A percentile compares a stretch with the other conserved stretches of the same genome.
phyloP scores from a whole-genome alignment of 2,329 filamentous ascomycete genomes.

The Colletotrichum liaoningense region DNA sequence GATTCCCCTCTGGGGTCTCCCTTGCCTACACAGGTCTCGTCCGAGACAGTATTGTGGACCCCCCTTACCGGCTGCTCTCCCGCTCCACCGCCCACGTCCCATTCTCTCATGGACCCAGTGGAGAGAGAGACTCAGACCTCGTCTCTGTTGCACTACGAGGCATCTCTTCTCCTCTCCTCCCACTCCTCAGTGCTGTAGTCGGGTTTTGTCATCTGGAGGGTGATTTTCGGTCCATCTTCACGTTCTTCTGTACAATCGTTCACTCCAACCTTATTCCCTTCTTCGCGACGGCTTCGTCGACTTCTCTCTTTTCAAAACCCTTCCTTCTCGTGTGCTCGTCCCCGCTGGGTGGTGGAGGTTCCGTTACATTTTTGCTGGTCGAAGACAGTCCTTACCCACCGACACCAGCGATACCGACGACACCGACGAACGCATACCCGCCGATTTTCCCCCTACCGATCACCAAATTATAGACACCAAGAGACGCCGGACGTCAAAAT shows the following conservation, averaged over 20 bases:
- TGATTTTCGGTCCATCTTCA: slow-evolving; percentile 23
- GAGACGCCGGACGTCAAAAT: slow-evolving; percentile 53
- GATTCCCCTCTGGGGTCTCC: slow-evolving; percentile 30
- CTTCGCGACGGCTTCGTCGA: slow-evolving; percentile 30
- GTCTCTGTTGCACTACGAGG: slow-evolving; percentile 5
- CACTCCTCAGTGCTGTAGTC: slow-evolving; percentile 7
- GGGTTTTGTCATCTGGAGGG: slow-evolving; percentile 8
- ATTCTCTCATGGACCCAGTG: neutral
- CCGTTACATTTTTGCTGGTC: slow-evolving; percentile 32
- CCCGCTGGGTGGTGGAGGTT: slow-evolving; percentile 34
- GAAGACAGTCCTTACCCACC: slow-evolving; percentile 36
- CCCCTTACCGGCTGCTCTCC: slow-evolving; percentile 25
- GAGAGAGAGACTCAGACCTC: slow-evolving; percentile 5
- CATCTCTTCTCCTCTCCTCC: neutral
- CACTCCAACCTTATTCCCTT: slow-evolving; percentile 20
- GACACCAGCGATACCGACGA: slow-evolving; percentile 22
- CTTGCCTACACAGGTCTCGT: slow-evolving; percentile 32
- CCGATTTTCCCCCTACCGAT: neutral
- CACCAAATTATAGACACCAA: neutral
- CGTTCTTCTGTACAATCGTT: slow-evolving; percentile 33
- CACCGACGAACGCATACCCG: slow-evolving; percentile 11
- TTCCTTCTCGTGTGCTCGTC: slow-evolving; percentile 20
- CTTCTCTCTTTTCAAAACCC: slow-evolving; percentile 21
- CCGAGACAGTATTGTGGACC: slow-evolving; percentile 31
- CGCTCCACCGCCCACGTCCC: slow-evolving; percentile 5